A percentile compares a stretch with the other conserved stretches of the same genome.
Evolutionary conservation across 768 basidiomycete species (phyloP).

Genomic region (Boletus rubescentipes): DNA sequence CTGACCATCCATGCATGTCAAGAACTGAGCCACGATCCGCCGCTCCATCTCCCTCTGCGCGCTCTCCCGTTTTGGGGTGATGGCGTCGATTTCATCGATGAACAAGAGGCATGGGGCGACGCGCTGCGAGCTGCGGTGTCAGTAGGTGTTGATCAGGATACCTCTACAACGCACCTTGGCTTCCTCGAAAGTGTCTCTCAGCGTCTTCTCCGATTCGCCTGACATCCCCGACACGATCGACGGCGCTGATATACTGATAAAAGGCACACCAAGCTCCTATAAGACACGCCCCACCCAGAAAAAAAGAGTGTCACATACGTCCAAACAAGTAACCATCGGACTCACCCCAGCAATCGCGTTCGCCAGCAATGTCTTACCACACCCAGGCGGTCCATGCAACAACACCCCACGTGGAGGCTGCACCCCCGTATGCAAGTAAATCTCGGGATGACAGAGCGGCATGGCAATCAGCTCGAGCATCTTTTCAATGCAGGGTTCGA

Average conservation of each 20-base stretch:
- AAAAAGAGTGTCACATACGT: background rate
- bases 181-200: slow-evolving; percentile 95
- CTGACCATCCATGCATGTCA: slow-evolving; percentile 98
- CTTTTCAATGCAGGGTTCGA: slow-evolving; percentile 84
- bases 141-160: background rate
- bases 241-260: slow-evolving; percentile 93
- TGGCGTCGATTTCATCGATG: slow-evolving; percentile 97
- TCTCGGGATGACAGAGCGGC: slow-evolving; percentile 92
- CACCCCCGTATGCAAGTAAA: slow-evolving; percentile 91
- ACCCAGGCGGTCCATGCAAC: slow-evolving; percentile 93
- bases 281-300: background rate
- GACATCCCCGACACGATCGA: slow-evolving; percentile 98
- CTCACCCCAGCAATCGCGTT: slow-evolving; percentile 93
- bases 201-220: slow-evolving; percentile 95
- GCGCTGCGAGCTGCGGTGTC: slow-evolving; percentile 46
- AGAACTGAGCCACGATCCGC: slow-evolving; percentile 93
- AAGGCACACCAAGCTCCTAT: slow-evolving; percentile 89
- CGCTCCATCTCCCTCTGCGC: slow-evolving; percentile 99
- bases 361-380: slow-evolving; percentile 93
- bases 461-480: slow-evolving; percentile 96
- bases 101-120: slow-evolving; percentile 92
- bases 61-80: slow-evolving; percentile 96
- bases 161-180: slow-evolving; percentile 65
- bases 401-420: slow-evolving; percentile 91
- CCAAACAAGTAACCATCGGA: slow-evolving; percentile 9